Evolutionary conservation across 306 rosid genomes (phyloP).

Genomic region (barrel medic (Medicago truncatula)): MtrunA17r5.0-ANR NC_053042.1:47574501-47575000

Average conservation of each 20-base stretch:
- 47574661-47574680: slow-evolving; percentile 34
- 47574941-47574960: background rate
- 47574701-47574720: slow-evolving; percentile 39
- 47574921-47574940: slow-evolving; percentile 22
- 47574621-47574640: background rate
- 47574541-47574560: slow-evolving; percentile 72
- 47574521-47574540: slow-evolving; percentile 83
- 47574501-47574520: slow-evolving; percentile 95
- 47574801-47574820: slow-evolving; percentile 94
- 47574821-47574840: slow-evolving; percentile 95
- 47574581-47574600: slow-evolving; percentile 36
- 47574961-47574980: slow-evolving; percentile 30
- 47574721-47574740: slow-evolving; percentile 33
- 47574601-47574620: slow-evolving; percentile 37
- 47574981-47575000: slow-evolving; percentile 17
- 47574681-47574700: slow-evolving; percentile 19
- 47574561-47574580: slow-evolving; percentile 92
- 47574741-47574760: slow-evolving; percentile 34
- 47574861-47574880: background rate
- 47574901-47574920: slow-evolving; percentile 22
- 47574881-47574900: slow-evolving; percentile 13
- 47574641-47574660: slow-evolving; percentile 19
- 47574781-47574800: slow-evolving; percentile 74
- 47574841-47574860: slow-evolving; percentile 36
- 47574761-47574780: slow-evolving; percentile 1